phyloP scores from a whole-genome alignment of 2,329 filamentous ascomycete genomes.

The Colletotrichum musae region DNA sequence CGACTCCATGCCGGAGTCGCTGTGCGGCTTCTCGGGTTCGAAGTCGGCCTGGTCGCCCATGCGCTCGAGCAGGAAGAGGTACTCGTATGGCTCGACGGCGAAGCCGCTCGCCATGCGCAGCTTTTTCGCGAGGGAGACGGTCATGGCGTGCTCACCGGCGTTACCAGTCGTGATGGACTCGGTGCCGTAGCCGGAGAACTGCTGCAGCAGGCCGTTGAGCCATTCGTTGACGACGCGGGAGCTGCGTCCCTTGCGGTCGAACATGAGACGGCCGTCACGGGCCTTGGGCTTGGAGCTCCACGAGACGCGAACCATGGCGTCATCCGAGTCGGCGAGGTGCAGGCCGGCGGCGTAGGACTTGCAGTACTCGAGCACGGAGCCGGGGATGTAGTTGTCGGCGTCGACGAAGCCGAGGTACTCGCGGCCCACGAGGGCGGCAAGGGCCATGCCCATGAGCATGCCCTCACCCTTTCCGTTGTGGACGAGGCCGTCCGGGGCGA shows the following conservation, averaged over 20 bases:
- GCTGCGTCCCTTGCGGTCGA: slow-evolving; percentile 14
- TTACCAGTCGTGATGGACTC: slow-evolving; percentile 21
- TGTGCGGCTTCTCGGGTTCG: not conserved
- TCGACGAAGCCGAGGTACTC: slow-evolving; percentile 33
- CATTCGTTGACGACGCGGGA: slow-evolving; percentile 14
- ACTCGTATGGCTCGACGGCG: slow-evolving; percentile 26
- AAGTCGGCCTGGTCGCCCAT: slow-evolving; percentile 1
- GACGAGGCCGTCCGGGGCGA: not conserved
- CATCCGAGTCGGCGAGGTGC: not conserved
- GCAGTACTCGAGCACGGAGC: slow-evolving; percentile 28
- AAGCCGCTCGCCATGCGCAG: slow-evolving; percentile 26
- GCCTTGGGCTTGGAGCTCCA: slow-evolving; percentile 27
- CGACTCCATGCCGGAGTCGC: too few relatives aligned
- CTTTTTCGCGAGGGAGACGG: slow-evolving; percentile 20
- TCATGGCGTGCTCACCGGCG: slow-evolving; percentile 29
- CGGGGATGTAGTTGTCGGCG: slow-evolving; percentile 28
- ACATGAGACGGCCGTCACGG: slow-evolving; percentile 8
- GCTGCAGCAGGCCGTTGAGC: slow-evolving; percentile 18
- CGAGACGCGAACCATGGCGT: slow-evolving; percentile 27
- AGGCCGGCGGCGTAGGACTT: slow-evolving; percentile 18
- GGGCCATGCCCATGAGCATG: slow-evolving; percentile 24
- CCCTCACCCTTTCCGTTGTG: slow-evolving; percentile 24
- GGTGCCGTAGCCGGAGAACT: slow-evolving; percentile 16
- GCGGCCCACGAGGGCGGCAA: slow-evolving; percentile 10
- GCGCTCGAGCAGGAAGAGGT: slow-evolving; percentile 14